Evolutionary conservation across 305 asterid genomes (phyloP).

Genomic region (Fraxinus latifolia): DNA sequence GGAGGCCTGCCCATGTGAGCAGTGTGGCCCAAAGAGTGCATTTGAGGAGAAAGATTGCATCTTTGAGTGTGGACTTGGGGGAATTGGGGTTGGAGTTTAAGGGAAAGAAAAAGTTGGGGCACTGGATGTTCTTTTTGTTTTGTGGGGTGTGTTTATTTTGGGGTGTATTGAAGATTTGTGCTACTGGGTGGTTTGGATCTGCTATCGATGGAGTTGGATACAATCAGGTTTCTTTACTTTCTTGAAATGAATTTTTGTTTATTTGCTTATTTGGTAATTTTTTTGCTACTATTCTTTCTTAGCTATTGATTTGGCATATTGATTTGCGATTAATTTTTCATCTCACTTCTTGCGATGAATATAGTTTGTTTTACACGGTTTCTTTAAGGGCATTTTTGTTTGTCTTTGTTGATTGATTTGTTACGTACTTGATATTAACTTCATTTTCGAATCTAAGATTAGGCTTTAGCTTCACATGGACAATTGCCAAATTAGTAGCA

Average conservation of each 20-base stretch:
- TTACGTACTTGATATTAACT: not conserved
- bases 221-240: slow-evolving; percentile 50
- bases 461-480: not conserved
- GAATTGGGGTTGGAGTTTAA: slow-evolving; percentile 64
- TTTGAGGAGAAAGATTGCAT: slow-evolving; percentile 67
- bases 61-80: slow-evolving; percentile 62
- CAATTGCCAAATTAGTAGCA: not conserved
- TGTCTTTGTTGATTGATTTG: slow-evolving; percentile 4
- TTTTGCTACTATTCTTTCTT: slow-evolving; percentile 1
- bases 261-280: not conserved
- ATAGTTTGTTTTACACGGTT: slow-evolving; percentile 1
- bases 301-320: slow-evolving; percentile 7
- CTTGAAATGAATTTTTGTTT: slow-evolving; percentile 1
- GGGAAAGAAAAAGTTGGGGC: slow-evolving; percentile 68
- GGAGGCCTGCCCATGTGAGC: slow-evolving; percentile 57
- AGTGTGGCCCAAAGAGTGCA: slow-evolving; percentile 64
- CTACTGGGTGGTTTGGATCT: slow-evolving; percentile 93
- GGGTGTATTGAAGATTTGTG: slow-evolving; percentile 82
- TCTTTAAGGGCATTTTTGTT: slow-evolving; percentile 7
- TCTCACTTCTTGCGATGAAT: slow-evolving; percentile 16
- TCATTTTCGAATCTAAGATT: not conserved
- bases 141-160: slow-evolving; percentile 75
- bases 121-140: slow-evolving; percentile 74
- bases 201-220: slow-evolving; percentile 59
- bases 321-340: not conserved